Evolutionary conservation across 1,139 yeast species (phyloP), one percentile per base, ranked within the genome.

Genomic region (Geotrichum aggregatum): DNA sequence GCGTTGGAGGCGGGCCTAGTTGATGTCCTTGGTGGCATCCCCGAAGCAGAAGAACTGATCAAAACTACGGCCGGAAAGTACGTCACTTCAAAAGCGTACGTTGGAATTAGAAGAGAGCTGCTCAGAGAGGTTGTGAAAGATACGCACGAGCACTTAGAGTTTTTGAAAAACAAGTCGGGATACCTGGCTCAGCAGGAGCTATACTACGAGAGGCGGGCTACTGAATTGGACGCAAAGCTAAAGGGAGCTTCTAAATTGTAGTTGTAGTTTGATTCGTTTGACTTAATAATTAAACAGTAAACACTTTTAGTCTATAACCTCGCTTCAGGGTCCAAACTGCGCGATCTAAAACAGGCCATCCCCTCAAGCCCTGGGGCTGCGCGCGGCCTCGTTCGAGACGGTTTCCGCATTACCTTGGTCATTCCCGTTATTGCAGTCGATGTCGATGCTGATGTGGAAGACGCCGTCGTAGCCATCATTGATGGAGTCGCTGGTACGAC

Each of bases 1-100:
- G 73, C 74, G 2, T 58, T 66, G 1, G 58, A 61, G 38, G 54
- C 40, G 11, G 68, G 67, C 10, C 43, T 70, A 3, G 61, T 70
- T 35, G 67, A 70, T 47, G 66, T 61, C 1, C 55, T 59, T 18
- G 74, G 74, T 8, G 68, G 63, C 4, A 40, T 67, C 26, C 58
- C 59, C 0, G 69, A 67, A 40, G 72, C 63, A 5, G 67, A 64
- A 47, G 63, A 42, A 24, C 52, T 69, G 22, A 70, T 61, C 16
- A 55, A 54, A 18, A 49, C 52, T 22, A 58, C 60, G 19, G 65
- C 69, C 1, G 44, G 53, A 19, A 47, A 50, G 46, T 49, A 49
- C 33, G 53, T 47, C 41, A 47, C 50, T 28, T 57, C 67, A 16
- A 66, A 65, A 1, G 56, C 67, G 19, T 70, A 70, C 49, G 67